Percentiles rank a stretch among this genome's conserved stretches.
Conservation (phyloP, 768 basidiomycete genomes). For the Cystobasidium ongulense region DNA sequence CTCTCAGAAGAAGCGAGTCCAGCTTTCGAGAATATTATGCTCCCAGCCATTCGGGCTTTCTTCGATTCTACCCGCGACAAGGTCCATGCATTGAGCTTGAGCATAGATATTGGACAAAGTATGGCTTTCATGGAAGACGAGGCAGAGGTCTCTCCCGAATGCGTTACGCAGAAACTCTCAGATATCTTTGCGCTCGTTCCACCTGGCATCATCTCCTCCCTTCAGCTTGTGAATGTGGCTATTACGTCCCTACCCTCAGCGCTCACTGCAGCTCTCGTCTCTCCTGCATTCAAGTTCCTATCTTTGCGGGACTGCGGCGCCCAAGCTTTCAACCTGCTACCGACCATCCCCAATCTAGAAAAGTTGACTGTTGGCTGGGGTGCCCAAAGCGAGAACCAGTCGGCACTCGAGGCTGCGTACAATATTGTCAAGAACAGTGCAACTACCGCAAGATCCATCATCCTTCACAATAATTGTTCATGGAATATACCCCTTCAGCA, state of each 20-base stretch:
- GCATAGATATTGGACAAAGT: neutral
- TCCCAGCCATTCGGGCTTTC: neutral
- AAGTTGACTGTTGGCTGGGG: neutral
- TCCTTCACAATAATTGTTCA: neutral
- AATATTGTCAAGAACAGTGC: neutral
- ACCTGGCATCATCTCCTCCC: neutral
- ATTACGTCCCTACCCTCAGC: neutral
- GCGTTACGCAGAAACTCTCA: neutral
- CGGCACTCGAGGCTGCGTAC: neutral
- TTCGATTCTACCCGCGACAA: neutral
- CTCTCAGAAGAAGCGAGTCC: neutral
- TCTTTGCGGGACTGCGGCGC: neutral
- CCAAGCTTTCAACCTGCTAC: neutral
- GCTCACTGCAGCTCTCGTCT: neutral
- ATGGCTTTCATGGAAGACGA: neutral
- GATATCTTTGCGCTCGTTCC: neutral
- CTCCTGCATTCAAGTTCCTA: neutral
- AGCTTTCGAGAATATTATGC: neutral
- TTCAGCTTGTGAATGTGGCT: neutral
- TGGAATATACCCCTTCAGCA: neutral
- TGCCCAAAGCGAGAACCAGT: neutral
- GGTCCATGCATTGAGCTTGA: neutral
- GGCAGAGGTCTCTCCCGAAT: neutral
- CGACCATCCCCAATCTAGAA: neutral
- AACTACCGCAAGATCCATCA: neutral